phyloP scores from a whole-genome alignment of 208 protist genomes.

The Crithidia mellificae region DNA sequence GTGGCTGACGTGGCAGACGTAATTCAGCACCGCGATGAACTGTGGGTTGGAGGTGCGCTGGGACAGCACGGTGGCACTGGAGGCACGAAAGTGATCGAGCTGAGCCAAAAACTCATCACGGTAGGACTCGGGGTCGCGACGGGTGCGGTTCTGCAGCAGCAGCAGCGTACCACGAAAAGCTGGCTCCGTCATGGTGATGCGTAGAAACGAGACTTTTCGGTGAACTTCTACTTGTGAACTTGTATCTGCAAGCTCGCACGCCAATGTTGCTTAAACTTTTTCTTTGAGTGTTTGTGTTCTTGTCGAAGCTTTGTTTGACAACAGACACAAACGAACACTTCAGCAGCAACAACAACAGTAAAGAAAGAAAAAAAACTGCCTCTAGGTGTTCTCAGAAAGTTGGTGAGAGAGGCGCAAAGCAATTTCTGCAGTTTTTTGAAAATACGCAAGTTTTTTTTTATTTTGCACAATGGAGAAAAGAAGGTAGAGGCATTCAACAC shows the following conservation, averaged over 20 bases:
- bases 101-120: constrained; percentile 95
- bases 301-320: no score
- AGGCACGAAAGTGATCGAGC: constrained; percentile 93
- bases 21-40: constrained; percentile 82
- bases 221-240: no score
- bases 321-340: no score
- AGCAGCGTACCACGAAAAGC: constrained; percentile 91
- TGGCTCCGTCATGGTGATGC: constrained; percentile 59
- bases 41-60: constrained; percentile 87
- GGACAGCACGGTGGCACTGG: constrained; percentile 87
- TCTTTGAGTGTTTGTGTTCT: no score
- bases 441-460: background rate
- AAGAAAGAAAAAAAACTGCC: background rate
- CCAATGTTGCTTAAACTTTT: no score
- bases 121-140: constrained; percentile 95
- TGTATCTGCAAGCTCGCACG: no score
- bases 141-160: constrained; percentile 95
- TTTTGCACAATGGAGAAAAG: no score
- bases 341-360: background rate
- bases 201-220: no score
- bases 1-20: constrained; percentile 86
- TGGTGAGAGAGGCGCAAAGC: background rate
- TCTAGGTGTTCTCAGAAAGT: background rate
- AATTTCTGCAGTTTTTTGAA: no score
- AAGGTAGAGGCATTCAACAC: no score